phyloP scores from a whole-genome alignment of 306 rosid species.

The Glycine latifolia region DNA sequence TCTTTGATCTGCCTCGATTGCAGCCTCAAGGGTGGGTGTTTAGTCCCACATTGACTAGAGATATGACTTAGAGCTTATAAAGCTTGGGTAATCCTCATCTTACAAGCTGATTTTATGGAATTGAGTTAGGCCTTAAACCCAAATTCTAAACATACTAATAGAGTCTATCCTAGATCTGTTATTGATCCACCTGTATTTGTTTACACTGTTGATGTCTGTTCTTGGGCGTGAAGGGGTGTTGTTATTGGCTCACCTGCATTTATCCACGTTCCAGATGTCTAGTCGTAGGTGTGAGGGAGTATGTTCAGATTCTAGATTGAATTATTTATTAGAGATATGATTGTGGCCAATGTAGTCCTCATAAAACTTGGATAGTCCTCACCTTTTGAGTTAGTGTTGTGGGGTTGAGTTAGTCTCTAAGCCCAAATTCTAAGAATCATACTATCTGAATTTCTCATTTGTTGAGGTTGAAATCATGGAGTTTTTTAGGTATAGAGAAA shows the following conservation, averaged over 20 bases:
- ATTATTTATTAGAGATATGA: neutral
- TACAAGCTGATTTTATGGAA: neutral
- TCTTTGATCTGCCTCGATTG: neutral
- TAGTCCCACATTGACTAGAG: neutral
- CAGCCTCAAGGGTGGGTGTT: neutral
- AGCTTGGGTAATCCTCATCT: neutral
- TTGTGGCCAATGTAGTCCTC: neutral
- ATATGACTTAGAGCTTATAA: neutral
- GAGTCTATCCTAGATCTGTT: neutral
- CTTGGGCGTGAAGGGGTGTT: neutral
- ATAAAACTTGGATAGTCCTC: neutral
- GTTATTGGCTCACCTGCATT: neutral
- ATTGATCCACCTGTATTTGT: neutral
- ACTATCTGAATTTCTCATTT: slow-evolving; percentile 2
- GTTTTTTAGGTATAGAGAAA: neutral
- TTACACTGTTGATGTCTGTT: neutral
- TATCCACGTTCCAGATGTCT: neutral
- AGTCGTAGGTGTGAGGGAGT: neutral
- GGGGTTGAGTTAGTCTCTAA: neutral
- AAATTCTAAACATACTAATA: neutral
- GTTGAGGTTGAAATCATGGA: neutral
- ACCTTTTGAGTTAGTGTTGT: neutral
- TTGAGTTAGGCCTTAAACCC: neutral
- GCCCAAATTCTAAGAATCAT: neutral
- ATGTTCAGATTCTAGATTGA: neutral